Conservation (phyloP, 1,284 basidiomycete species). For the Volvariella volvacea region DNA sequence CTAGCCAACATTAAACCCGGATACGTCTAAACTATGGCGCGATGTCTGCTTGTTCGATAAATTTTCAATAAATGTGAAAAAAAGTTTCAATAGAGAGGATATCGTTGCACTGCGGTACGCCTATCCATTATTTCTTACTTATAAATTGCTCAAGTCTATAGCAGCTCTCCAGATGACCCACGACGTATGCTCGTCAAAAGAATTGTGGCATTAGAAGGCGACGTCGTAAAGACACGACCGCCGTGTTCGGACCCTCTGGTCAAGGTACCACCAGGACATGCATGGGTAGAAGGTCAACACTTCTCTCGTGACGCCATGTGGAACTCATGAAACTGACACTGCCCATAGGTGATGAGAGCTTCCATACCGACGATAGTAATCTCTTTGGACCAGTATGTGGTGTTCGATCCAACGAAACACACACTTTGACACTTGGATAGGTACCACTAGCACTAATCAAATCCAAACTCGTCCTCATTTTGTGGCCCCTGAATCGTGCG, state of each 20-base stretch:
- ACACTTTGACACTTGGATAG: conserved; percentile 23
- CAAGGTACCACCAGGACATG: conserved; percentile 51
- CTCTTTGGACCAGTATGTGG: conserved; percentile 60
- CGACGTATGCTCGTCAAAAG: conserved; percentile 56
- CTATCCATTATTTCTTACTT: neutral
- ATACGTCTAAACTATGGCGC: conserved; percentile 44
- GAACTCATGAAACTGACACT: neutral
- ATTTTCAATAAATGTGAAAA: conserved; percentile 29
- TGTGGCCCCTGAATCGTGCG: conserved; percentile 42
- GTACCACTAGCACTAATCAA: conserved; percentile 58
- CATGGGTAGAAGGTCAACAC: conserved; percentile 66
- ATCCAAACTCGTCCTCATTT: conserved; percentile 48
- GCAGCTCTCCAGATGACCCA: conserved; percentile 56
- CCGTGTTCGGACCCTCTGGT: conserved; percentile 58
- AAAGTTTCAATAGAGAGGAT: conserved; percentile 48
- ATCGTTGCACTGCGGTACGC: conserved; percentile 55
- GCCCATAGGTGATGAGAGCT: conserved; percentile 52
- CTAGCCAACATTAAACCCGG: conserved; percentile 75
- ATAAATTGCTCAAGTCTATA: neutral
- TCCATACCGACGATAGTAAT: conserved; percentile 68
- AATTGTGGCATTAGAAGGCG: conserved; percentile 59
- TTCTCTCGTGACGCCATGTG: neutral
- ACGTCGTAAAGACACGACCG: conserved; percentile 61
- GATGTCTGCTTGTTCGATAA: conserved; percentile 64
- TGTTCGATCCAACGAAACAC: conserved; percentile 1